Percentiles rank a stretch among this genome's conserved stretches.
phyloP scores from a whole-genome alignment of 495 filamentous ascomycete genomes.

The Hypoxylon fuscum region DNA sequence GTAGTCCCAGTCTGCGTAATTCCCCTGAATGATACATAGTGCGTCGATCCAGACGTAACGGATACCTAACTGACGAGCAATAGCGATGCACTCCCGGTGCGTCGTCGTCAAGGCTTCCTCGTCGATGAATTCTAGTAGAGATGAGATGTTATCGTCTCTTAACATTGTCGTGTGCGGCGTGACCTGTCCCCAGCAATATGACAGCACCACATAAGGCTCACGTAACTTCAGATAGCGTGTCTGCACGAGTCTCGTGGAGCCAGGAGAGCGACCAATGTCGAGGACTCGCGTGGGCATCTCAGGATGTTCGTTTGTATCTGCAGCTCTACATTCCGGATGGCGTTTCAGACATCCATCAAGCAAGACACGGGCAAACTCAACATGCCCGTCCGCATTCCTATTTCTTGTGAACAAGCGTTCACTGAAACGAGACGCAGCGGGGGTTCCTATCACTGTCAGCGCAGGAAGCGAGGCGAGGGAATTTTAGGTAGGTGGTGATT shows the following conservation, averaged over 20 bases:
- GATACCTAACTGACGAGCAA: slow-evolving; percentile 38
- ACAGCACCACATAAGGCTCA: slow-evolving; percentile 33
- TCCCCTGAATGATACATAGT: slow-evolving; percentile 42
- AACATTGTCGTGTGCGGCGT: slow-evolving; percentile 22
- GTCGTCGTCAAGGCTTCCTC: slow-evolving; percentile 27
- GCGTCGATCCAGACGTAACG: slow-evolving; percentile 44
- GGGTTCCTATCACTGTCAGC: slow-evolving; percentile 21
- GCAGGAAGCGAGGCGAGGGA: neutral
- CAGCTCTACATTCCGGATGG: slow-evolving; percentile 22
- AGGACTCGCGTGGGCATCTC: slow-evolving; percentile 40
- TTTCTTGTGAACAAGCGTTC: slow-evolving; percentile 13
- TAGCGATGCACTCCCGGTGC: slow-evolving; percentile 33
- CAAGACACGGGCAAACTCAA: slow-evolving; percentile 15
- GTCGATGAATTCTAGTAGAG: slow-evolving; percentile 27
- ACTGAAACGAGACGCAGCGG: slow-evolving; percentile 8
- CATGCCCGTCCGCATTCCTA: slow-evolving; percentile 17
- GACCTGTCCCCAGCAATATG: slow-evolving; percentile 40
- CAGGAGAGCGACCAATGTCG: slow-evolving; percentile 16
- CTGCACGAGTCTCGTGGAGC: slow-evolving; percentile 16
- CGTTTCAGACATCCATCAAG: slow-evolving; percentile 1
- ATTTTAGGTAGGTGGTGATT: no score
- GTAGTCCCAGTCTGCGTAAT: slow-evolving; percentile 30
- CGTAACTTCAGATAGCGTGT: neutral
- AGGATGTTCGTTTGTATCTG: neutral
- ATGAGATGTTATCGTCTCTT: slow-evolving; percentile 18